Base-by-base conservation (phyloP, 352 stramenopile species). In the Phytophthora sansomeana region DNA sequence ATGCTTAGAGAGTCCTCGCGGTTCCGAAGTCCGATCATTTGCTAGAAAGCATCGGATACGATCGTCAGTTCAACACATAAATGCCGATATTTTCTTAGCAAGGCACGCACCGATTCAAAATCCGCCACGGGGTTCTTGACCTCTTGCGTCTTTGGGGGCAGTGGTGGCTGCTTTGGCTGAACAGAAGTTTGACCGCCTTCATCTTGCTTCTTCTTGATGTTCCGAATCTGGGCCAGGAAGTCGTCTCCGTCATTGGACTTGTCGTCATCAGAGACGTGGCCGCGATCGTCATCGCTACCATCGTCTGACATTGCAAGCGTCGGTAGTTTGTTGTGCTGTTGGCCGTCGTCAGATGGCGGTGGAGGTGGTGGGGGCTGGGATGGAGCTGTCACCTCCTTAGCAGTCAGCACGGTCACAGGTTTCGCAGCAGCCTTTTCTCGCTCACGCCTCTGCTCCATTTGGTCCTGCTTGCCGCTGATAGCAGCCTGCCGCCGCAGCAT, bases 241-340 rank as follows among this genome's bases (percentile, higher is more conserved):
- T 96, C 87, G 28, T 94, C 87, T 38, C 83, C 85, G 28, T 92
- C 85, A 49, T 87, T 90, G 5, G 84, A 96, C 49, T 83, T 82
- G 33, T 91, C 83, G 29, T 77, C 80, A 7, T 79, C 77, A 0
- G 73, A 77, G 36, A 78, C 74, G 11, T 63, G 53, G 17, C 65
- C 75, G n/a, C 46, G 71, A 3, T 57, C 72, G 59, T 85, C 78
- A 28, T 83, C 69, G 35, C 83, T 91, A 44, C 85, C 88, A 49
- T 95, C 87, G 29, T 96, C 88, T 9, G 88, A 96, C 83, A 96
- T 91, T 21, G 83, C 80, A 8, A 96, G 74, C 2, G 77, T 91
- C 1, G 86, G 86, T 41, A 96, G 51, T 36, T 77, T 67, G 32
- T 78, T 87, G 29, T 73, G 72, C 48, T 83, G 72, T 29, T 84